A percentile compares a stretch with the other conserved stretches of the same genome.
Evolutionary conservation across 2,329 filamentous ascomycete species (phyloP).

Genomic region (Cladophialophora bantiana): DNA sequence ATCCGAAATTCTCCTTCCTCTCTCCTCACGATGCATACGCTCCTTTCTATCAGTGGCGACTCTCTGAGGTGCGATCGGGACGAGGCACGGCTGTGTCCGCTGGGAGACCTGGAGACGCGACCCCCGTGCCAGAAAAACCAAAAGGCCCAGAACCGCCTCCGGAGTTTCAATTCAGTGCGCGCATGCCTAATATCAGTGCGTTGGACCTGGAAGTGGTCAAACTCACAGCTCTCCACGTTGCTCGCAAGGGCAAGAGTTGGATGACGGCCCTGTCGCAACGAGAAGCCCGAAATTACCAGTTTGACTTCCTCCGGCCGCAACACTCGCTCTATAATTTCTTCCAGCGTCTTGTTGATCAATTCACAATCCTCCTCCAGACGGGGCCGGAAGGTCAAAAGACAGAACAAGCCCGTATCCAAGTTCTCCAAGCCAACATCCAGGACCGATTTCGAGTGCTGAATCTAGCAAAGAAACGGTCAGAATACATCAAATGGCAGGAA

Average conservation of each 20-base stretch:
- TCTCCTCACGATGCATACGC: constrained; percentile 81
- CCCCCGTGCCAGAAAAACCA: constrained; percentile 68
- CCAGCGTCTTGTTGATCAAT: constrained; percentile 89
- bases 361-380: constrained; percentile 76
- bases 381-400: constrained; percentile 74
- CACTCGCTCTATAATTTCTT: constrained; percentile 98
- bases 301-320: constrained; percentile 93
- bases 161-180: constrained; percentile 90
- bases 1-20: constrained; percentile 92
- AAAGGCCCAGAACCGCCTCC: constrained; percentile 84
- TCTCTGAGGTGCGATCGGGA: constrained; percentile 83
- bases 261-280: constrained; percentile 88
- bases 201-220: constrained; percentile 79
- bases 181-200: constrained; percentile 96
- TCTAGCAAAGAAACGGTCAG: constrained; percentile 82
- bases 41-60: constrained; percentile 87
- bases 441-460: constrained; percentile 82
- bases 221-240: constrained; percentile 88
- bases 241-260: constrained; percentile 89
- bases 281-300: constrained; percentile 90
- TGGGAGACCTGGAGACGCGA: constrained; percentile 72
- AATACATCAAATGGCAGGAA: constrained; percentile 85
- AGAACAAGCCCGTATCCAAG: constrained; percentile 73
- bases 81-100: constrained; percentile 80
- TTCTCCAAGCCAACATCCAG: constrained; percentile 75